A percentile compares a stretch with the other conserved stretches of the same genome.
Conservation (phyloP, 441 rosid species). For the Adansonia grandidieri region DNA sequence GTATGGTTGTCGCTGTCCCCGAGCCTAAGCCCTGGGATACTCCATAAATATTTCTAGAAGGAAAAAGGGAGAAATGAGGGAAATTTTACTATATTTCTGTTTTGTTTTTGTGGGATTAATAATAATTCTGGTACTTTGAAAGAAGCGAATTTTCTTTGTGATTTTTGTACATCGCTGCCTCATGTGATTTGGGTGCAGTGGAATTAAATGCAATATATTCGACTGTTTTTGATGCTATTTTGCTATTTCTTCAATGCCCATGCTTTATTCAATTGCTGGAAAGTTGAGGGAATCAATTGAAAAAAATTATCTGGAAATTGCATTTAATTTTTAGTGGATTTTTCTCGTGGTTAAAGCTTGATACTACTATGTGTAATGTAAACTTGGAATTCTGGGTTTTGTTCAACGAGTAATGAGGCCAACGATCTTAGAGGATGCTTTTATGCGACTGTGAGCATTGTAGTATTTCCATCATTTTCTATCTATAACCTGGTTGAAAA, state of each 20-base stretch:
- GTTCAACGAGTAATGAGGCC: background rate
- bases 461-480: no score
- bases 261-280: background rate
- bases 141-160: conserved; percentile 22
- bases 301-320: background rate
- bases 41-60: conserved; percentile 45
- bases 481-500: no score
- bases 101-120: conserved; percentile 19
- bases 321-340: background rate
- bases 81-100: conserved; percentile 12
- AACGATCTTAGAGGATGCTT: no score
- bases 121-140: conserved; percentile 28
- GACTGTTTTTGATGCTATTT: conserved; percentile 27
- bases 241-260: background rate
- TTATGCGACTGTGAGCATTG: no score
- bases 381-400: background rate
- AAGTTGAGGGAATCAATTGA: background rate
- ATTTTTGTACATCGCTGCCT: conserved; percentile 26
- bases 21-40: conserved; percentile 97
- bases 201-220: conserved; percentile 26
- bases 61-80: background rate
- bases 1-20: conserved; percentile 96
- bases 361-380: background rate
- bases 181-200: conserved; percentile 20
- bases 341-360: background rate